Evolutionary conservation across 768 basidiomycete species (phyloP), one percentile per base, ranked within the genome.

Genomic region (Pleurotus djamor): DNA sequence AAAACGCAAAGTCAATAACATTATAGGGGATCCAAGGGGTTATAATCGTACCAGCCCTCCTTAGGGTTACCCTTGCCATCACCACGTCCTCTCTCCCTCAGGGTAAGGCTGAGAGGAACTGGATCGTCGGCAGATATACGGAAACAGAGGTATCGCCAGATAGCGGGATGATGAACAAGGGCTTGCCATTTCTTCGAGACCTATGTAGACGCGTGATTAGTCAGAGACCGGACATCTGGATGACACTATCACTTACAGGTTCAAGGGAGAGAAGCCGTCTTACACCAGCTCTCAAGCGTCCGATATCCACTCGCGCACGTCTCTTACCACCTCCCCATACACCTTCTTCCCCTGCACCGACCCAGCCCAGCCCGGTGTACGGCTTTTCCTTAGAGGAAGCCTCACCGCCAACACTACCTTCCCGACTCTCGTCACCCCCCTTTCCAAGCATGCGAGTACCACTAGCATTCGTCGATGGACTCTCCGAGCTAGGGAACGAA

Each of bases 91-190:
- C 54, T 41, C 41, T 56, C 54, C 12, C 54, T 79, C 5, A 78
- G 66, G 13, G 91, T 91, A 1, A 84, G 76, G 45, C 81, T 81
- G 49, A 91, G 69, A 0, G 85, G 88, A 10, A 79, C 75, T 0
- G 92, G 91, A 64, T 94, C 92, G 14, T 81, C 85, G 1, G 80
- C 77, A 0, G 92, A 92, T 58, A 94, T 82, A 38, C 82, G 77
- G 45, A 91, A 70, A 66, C 90, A 92, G 64, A 93, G 88, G 63
- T 83, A 84, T 59, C 83, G 75, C 93, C 93, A 94, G 7, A 95
- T 72, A 0, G 83, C 83, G 8, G 91, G 89, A 63, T 88, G 81
- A 58, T 87, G 78, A 1, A 80, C 72, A 64, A 76, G 72, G 16
- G 65, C 60, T 50, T 78, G 74, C 80, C 80, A 82, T 61, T 76